Percentiles rank a stretch among this genome's conserved stretches.
Evolutionary conservation across 257 asterid species (phyloP).

Genomic region (Eucommia ulmoides): DNA sequence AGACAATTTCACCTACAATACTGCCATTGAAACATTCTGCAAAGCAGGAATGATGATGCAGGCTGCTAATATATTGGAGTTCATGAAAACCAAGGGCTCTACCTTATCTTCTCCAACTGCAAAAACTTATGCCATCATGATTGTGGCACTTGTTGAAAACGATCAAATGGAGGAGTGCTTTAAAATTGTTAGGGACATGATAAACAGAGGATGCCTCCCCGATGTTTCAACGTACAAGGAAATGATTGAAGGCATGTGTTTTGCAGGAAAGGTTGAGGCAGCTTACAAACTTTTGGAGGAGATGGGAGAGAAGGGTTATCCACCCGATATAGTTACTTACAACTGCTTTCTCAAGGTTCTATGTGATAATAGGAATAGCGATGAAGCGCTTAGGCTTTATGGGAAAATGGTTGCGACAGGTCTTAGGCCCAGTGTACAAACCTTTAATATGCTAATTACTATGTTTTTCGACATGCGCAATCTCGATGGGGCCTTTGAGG

Average conservation of each 20-base stretch:
- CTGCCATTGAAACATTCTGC: slow-evolving; percentile 85
- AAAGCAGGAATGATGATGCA: slow-evolving; percentile 72
- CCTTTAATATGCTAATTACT: slow-evolving; percentile 62
- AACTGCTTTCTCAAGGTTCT: slow-evolving; percentile 83
- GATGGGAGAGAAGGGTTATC: slow-evolving; percentile 75
- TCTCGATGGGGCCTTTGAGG: slow-evolving; percentile 59
- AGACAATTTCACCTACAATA: slow-evolving; percentile 66
- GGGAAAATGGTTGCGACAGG: slow-evolving; percentile 48
- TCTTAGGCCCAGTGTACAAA: slow-evolving; percentile 78
- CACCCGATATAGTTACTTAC: slow-evolving; percentile 85
- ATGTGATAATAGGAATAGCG: slow-evolving; percentile 51
- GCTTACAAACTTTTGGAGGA: slow-evolving; percentile 74
- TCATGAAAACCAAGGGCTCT: slow-evolving; percentile 69
- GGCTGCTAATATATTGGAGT: slow-evolving; percentile 61
- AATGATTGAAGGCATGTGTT: slow-evolving; percentile 67
- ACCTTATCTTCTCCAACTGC: slow-evolving; percentile 91
- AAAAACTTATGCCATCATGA: slow-evolving; percentile 64
- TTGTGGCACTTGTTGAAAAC: slow-evolving; percentile 52
- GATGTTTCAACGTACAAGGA: slow-evolving; percentile 89
- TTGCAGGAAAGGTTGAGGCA: slow-evolving; percentile 54
- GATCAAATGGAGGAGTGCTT: slow-evolving; percentile 65
- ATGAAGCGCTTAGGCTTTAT: slow-evolving; percentile 52
- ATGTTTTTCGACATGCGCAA: slow-evolving; percentile 61
- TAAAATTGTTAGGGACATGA: slow-evolving; percentile 51
- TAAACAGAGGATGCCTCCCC: slow-evolving; percentile 69